A percentile compares a stretch with the other conserved stretches of the same genome.
Evolutionary conservation across 345 rosid genomes (phyloP).

Genomic region (Abelmoschus esculentus): DNA sequence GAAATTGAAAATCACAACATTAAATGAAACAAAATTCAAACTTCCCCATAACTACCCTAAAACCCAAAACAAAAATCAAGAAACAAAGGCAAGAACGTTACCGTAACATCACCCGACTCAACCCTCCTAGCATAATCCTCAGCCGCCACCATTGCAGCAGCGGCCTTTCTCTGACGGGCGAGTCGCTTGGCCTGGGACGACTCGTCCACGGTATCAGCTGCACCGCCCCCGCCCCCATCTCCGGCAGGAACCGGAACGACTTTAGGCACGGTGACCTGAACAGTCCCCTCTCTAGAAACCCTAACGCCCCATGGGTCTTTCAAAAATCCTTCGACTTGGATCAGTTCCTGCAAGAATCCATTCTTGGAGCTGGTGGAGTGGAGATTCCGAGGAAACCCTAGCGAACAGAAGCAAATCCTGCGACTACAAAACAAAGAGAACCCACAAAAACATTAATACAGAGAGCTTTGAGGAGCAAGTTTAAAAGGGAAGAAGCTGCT

Average conservation of each 20-base stretch:
- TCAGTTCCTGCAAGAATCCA: constrained; percentile 41
- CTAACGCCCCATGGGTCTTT: constrained; percentile 49
- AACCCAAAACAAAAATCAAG: background rate
- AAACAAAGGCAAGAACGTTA: constrained; percentile 20
- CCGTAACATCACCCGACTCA: constrained; percentile 58
- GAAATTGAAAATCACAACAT: background rate
- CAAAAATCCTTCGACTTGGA: constrained; percentile 39
- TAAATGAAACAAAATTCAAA: constrained; percentile 7
- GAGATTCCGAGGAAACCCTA: constrained; percentile 77
- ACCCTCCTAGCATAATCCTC: constrained; percentile 58
- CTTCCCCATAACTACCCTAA: background rate
- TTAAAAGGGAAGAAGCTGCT: background rate
- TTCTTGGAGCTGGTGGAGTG: constrained; percentile 31
- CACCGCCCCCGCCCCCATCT: constrained; percentile 30
- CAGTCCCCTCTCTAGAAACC: constrained; percentile 42
- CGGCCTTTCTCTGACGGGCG: constrained; percentile 60
- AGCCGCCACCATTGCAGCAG: constrained; percentile 72
- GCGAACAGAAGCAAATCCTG: constrained; percentile 76
- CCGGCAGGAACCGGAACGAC: constrained; percentile 35
- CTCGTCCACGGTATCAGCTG: background rate
- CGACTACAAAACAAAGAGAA: constrained; percentile 47
- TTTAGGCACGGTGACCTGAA: constrained; percentile 82
- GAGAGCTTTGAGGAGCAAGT: background rate
- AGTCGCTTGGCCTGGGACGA: constrained; percentile 32
- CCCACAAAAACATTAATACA: constrained; percentile 1